These are phyloP conservation scores for Populus deltoides DNA, from an alignment of 345 rosid species.

Conservation along the genomic window DNA sequence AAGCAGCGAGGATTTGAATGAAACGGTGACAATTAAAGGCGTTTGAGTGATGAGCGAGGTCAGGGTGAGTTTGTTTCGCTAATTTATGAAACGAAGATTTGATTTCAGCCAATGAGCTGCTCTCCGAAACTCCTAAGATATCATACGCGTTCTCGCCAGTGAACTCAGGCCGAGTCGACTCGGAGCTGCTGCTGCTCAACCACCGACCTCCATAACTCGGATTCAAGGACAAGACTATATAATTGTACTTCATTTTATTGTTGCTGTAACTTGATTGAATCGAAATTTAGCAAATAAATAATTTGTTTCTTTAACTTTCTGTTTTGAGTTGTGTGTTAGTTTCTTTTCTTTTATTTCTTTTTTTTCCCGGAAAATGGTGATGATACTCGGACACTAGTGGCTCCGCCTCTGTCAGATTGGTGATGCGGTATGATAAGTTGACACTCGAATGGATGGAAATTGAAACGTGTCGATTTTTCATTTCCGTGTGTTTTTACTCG, in stretches of 20 bases:
- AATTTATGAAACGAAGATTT: constrained; percentile 79
- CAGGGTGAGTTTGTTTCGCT: constrained; percentile 94
- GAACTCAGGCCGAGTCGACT: constrained; percentile 50
- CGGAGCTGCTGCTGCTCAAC: constrained; percentile 47
- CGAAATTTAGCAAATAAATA: constrained; percentile 5
- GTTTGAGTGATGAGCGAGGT: constrained; percentile 46
- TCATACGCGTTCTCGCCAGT: constrained; percentile 65
- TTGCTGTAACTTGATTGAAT: constrained; percentile 17
- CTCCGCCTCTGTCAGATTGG: too few species aligned
- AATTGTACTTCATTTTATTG: constrained; percentile 1
- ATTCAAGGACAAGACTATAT: constrained; percentile 7
- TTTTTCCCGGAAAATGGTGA: background rate
- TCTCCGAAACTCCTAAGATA: constrained; percentile 62
- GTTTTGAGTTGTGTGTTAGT: background rate
- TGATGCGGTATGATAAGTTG: background rate
- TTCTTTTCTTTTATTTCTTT: background rate
- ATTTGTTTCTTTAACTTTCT: constrained; percentile 19
- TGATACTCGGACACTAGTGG: too few species aligned
- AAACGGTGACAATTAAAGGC: constrained; percentile 58
- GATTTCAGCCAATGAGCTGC: constrained; percentile 74
- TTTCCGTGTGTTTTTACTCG: background rate
- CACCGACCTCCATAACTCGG: constrained; percentile 35
- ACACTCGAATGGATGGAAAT: background rate
- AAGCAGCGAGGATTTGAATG: constrained; percentile 85
- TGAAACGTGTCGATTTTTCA: background rate